A percentile compares a stretch with the other conserved stretches of the same genome.
These are phyloP conservation scores for Cryptococcus sp. DNA, from an alignment of 1,284 basidiomycete genomes.

Conservation along the genomic window DNA sequence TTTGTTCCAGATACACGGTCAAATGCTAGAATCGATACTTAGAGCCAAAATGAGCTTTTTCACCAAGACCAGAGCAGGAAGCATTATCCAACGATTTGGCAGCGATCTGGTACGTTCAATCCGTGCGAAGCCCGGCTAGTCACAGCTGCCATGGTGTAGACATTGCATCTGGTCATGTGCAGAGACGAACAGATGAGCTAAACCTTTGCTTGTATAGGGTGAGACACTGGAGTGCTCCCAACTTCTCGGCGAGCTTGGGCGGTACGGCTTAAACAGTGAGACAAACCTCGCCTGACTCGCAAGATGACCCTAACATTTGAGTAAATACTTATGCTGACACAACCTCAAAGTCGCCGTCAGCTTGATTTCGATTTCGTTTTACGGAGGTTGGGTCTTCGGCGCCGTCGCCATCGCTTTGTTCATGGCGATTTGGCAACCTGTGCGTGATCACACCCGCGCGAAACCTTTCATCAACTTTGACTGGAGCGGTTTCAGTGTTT, in stretches of 20 bases:
- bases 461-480: too few relatives aligned
- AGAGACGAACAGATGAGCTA: background rate
- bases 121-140: background rate
- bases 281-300: background rate
- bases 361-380: constrained; percentile 23
- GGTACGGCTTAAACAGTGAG: constrained; percentile 18
- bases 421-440: constrained; percentile 25
- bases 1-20: constrained; percentile 26
- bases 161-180: too few relatives aligned
- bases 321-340: too few relatives aligned
- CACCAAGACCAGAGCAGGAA: constrained; percentile 35
- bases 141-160: too few relatives aligned
- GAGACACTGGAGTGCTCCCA: constrained; percentile 24
- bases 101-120: constrained; percentile 30
- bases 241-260: constrained; percentile 15
- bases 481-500: too few relatives aligned
- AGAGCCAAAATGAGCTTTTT: constrained; percentile 39
- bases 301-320: too few relatives aligned
- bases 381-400: constrained; percentile 30
- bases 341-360: constrained; percentile 23
- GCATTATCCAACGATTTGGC: constrained; percentile 41
- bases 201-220: constrained; percentile 8
- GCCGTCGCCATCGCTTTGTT: constrained; percentile 15
- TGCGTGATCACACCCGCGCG: background rate
- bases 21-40: constrained; percentile 35